Conservation (phyloP, 345 rosid species). For the Gossypium thurberi region DNA sequence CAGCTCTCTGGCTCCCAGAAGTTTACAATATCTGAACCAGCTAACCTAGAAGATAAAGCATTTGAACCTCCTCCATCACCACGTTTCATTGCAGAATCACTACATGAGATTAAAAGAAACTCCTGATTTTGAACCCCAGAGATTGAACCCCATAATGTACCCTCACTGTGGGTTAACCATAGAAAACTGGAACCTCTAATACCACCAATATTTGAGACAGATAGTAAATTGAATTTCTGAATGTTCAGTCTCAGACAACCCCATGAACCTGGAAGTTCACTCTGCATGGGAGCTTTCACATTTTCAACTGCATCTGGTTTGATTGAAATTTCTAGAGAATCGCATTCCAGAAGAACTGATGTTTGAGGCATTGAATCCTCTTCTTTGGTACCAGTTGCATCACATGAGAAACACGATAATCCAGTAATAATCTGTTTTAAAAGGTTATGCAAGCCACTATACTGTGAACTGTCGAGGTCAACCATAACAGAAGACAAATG, state of each 20-base stretch:
- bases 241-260: constrained; percentile 49
- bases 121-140: constrained; percentile 49
- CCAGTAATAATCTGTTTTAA: constrained; percentile 42
- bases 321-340: constrained; percentile 57
- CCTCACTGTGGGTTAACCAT: constrained; percentile 84
- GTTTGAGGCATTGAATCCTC: constrained; percentile 39
- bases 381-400: constrained; percentile 23
- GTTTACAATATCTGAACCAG: constrained; percentile 76
- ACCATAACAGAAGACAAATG: constrained; percentile 40
- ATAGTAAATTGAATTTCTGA: constrained; percentile 49
- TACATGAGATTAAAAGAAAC: constrained; percentile 71
- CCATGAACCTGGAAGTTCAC: constrained; percentile 92
- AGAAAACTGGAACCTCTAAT: constrained; percentile 50
- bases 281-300: constrained; percentile 53
- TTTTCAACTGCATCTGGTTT: constrained; percentile 49
- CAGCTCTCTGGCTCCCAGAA: constrained; percentile 48
- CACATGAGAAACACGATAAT: constrained; percentile 30
- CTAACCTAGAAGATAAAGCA: constrained; percentile 70
- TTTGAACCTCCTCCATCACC: constrained; percentile 97
- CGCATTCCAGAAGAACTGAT: constrained; percentile 68
- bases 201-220: constrained; percentile 73
- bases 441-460: constrained; percentile 34
- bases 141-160: constrained; percentile 64
- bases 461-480: constrained; percentile 45
- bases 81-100: constrained; percentile 75